These are phyloP conservation scores for Edaphochlamys debaryana DNA, from an alignment of 139 green algal species.

Conservation along the genomic window DNA sequence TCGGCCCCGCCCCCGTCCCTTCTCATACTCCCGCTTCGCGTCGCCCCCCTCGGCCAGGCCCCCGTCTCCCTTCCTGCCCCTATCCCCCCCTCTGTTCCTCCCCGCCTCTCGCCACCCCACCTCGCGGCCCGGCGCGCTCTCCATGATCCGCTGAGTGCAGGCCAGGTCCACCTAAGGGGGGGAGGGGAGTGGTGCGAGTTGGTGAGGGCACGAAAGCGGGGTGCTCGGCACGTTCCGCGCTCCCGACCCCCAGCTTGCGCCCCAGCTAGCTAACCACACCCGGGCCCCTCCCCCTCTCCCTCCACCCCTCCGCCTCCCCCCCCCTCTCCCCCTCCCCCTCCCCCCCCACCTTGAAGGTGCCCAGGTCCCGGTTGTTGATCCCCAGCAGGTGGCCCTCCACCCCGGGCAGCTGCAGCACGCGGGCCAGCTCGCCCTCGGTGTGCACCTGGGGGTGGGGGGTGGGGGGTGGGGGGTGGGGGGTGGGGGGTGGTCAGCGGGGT, in stretches of 20 bases:
- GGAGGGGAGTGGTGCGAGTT: not conserved
- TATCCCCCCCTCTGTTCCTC: too few species aligned
- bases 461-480: not conserved
- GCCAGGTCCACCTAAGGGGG: constrained; percentile 80
- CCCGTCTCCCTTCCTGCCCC: too few species aligned
- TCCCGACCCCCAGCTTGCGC: too few species aligned
- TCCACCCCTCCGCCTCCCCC: too few species aligned
- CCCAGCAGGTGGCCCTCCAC: constrained; percentile 91
- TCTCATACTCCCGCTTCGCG: too few species aligned
- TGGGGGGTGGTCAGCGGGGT: not conserved
- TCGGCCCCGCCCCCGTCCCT: too few species aligned
- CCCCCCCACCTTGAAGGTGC: constrained; percentile 91
- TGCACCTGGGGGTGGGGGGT: constrained; percentile 76
- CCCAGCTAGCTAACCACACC: too few species aligned
- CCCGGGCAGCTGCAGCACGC: constrained; percentile 84
- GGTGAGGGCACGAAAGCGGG: too few species aligned
- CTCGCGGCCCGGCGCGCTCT: constrained; percentile 78
- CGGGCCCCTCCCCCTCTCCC: too few species aligned
- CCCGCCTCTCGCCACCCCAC: constrained; percentile 40
- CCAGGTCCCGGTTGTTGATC: constrained; percentile 99
- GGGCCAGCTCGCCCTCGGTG: constrained; percentile 90
- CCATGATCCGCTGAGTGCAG: constrained; percentile 88
- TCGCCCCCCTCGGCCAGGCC: too few species aligned
- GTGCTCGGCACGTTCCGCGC: too few species aligned
- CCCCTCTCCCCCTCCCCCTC: too few species aligned